Conservation (phyloP, 768 basidiomycete species). For the Boletus vermiculosoides region DNA sequence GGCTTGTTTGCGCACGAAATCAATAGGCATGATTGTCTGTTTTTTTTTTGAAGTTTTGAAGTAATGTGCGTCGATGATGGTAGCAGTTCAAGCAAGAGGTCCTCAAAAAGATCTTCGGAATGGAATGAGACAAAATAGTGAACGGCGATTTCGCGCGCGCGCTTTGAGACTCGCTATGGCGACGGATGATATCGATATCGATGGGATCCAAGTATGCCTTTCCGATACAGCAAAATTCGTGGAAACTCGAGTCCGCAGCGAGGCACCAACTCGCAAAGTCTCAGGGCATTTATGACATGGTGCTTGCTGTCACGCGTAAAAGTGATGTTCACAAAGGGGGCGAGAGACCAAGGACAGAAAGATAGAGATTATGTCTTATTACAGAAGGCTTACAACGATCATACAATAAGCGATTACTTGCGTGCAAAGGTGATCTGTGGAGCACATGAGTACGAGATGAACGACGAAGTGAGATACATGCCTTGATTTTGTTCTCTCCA, state of each 20-base stretch:
- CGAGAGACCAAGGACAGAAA: constrained; percentile 13
- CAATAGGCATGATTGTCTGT: constrained; percentile 11
- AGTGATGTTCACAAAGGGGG: constrained; percentile 19
- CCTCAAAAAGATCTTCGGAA: neutral
- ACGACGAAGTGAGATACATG: constrained; percentile 27
- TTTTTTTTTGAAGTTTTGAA: constrained; percentile 10
- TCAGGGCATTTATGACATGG: constrained; percentile 20
- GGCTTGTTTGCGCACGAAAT: constrained; percentile 20
- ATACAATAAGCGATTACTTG: constrained; percentile 47
- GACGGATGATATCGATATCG: constrained; percentile 9
- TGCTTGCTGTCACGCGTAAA: constrained; percentile 29
- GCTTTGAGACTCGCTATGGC: too few relatives aligned
- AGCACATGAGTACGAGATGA: constrained; percentile 5
- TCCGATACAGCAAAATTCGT: constrained; percentile 8
- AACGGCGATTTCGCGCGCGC: neutral
- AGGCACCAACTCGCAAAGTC: constrained; percentile 29
- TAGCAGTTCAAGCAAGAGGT: constrained; percentile 2
- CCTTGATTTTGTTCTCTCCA: constrained; percentile 99
- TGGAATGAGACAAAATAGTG: constrained; percentile 1
- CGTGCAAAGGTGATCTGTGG: constrained; percentile 71
- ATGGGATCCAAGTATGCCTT: neutral
- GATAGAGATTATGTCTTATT: constrained; percentile 29
- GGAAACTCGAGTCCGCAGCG: constrained; percentile 7
- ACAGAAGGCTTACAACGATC: constrained; percentile 30
- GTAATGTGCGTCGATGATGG: constrained; percentile 9